A percentile compares a stretch with the other conserved stretches of the same genome.
Evolutionary conservation across 2,329 filamentous ascomycete genomes (phyloP).

Genomic region (Aspergillus pseudoviridinutans): DNA sequence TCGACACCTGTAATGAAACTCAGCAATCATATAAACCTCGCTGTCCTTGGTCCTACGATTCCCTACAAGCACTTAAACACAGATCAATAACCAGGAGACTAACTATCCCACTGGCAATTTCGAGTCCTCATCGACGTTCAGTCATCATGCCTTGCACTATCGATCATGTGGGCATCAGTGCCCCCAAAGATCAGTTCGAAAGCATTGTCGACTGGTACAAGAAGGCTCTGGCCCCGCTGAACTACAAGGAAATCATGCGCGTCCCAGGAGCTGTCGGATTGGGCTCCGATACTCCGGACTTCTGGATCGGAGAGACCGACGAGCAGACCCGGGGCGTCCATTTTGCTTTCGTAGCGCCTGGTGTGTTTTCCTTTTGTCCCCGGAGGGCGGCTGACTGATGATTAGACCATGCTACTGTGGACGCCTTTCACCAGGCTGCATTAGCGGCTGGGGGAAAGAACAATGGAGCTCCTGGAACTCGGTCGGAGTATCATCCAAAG

Average conservation of each 20-base stretch:
- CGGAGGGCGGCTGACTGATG: not conserved
- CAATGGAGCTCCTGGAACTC: constrained; percentile 48
- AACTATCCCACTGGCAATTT: too few species aligned
- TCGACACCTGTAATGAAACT: not conserved
- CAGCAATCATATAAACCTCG: not conserved
- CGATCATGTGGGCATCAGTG: constrained; percentile 25
- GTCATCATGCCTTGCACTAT: constrained; percentile 10
- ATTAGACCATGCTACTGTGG: constrained; percentile 41
- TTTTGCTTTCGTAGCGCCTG: constrained; percentile 21
- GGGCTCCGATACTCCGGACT: constrained; percentile 25
- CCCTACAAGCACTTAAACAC: not conserved
- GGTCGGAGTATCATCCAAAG: constrained; percentile 42
- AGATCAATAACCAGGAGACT: too few species aligned
- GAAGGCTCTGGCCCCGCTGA: constrained; percentile 25
- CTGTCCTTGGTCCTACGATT: not conserved
- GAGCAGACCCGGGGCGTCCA: constrained; percentile 12
- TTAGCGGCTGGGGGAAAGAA: constrained; percentile 44
- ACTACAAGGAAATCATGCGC: constrained; percentile 26
- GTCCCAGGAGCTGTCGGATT: constrained; percentile 25
- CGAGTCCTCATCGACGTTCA: not conserved
- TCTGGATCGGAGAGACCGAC: constrained; percentile 24
- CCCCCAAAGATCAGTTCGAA: constrained; percentile 26
- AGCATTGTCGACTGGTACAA: constrained; percentile 26
- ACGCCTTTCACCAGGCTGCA: constrained; percentile 45
- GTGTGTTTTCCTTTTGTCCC: constrained; percentile 11